phyloP scores from a whole-genome alignment of 495 filamentous ascomycete species.

The Xylaria longipes region DNA sequence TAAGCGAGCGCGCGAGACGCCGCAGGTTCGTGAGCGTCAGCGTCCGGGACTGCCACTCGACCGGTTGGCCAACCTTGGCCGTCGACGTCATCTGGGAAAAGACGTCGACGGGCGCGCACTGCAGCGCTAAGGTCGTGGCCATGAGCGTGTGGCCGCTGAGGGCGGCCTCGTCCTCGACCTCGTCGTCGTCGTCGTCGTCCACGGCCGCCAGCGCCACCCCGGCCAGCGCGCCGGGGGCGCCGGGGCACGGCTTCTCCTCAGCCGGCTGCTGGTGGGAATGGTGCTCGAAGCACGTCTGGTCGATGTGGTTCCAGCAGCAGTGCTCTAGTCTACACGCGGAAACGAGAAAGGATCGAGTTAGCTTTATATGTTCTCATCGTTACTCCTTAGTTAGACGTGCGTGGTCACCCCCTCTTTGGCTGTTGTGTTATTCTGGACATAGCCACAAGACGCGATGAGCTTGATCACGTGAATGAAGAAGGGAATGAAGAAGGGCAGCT shows the following conservation, averaged over 20 bases:
- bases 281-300: slow-evolving; percentile 37
- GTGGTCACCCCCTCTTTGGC: not conserved
- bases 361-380: not conserved
- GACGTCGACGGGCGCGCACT: slow-evolving; percentile 38
- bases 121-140: slow-evolving; percentile 50
- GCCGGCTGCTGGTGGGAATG: slow-evolving; percentile 21
- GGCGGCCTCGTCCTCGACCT: not conserved
- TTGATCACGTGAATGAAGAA: not conserved
- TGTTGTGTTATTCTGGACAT: not conserved
- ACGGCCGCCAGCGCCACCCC: not conserved
- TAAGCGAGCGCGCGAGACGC: slow-evolving; percentile 47
- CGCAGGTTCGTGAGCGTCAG: slow-evolving; percentile 47
- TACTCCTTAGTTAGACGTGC: not conserved
- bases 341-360: not conserved
- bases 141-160: slow-evolving; percentile 53
- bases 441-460: slow-evolving; percentile 9
- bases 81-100: slow-evolving; percentile 33
- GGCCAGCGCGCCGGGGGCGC: not conserved
- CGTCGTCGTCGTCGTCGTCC: not conserved
- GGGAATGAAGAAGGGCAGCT: not conserved
- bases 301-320: slow-evolving; percentile 57
- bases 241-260: not conserved
- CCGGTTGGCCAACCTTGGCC: slow-evolving; percentile 5
- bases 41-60: not conserved
- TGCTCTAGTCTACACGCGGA: slow-evolving; percentile 52